Base-by-base conservation (phyloP, 2,329 filamentous ascomycete genomes). In the Colletotrichum paranaense region DNA sequence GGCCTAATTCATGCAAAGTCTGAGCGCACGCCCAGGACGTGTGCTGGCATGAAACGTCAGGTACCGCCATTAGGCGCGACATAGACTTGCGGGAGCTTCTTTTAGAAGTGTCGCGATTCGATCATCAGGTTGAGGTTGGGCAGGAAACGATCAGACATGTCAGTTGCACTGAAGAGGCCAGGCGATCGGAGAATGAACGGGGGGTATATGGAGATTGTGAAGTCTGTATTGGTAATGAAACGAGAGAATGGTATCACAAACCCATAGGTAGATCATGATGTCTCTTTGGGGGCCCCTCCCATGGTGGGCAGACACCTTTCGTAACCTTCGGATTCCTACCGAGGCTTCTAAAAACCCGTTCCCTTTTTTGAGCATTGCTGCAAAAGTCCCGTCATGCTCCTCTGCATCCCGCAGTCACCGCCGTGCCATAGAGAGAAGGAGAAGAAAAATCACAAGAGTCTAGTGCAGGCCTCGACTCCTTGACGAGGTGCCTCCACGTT, bases 241-340 rank as follows among this genome's bases (percentile, higher is more conserved):
- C 28, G 64, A 62, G 57, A 62, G 28, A 62, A 62, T 68, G 69
- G 69, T 72, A 68, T 68, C 69, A 68, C 68, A 57, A 52, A 30
- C 35, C 49, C 32, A 30, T n/a, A 52, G 32, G 32, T 46, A 52
- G 22, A 56, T 32, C 22, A 62, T 35, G 19, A 32, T 3, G 46
- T 52, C 63, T 28, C 38, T 35, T 42, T 42, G 5, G 16, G 46
- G 11, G 12, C 26, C n/a, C 42, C 42, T 4, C 32, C 11, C 26
- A 52, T 32, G 46, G 24, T 38, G 62, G 26, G 38, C 60, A 22
- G 38, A 28, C 42, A 9, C 38, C 38, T 42, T 67, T 24, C 62
- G 28, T n/a, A 32, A 67, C 65, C 30, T 52, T 30, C 35, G 22
- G 26, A 46, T 57, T 68, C 35, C 58, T 38, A 46, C 52, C 22